Evolutionary conservation across 2,329 filamentous ascomycete species (phyloP), one percentile per base, ranked within the genome.

Genomic region (Alternaria sp.): DNA sequence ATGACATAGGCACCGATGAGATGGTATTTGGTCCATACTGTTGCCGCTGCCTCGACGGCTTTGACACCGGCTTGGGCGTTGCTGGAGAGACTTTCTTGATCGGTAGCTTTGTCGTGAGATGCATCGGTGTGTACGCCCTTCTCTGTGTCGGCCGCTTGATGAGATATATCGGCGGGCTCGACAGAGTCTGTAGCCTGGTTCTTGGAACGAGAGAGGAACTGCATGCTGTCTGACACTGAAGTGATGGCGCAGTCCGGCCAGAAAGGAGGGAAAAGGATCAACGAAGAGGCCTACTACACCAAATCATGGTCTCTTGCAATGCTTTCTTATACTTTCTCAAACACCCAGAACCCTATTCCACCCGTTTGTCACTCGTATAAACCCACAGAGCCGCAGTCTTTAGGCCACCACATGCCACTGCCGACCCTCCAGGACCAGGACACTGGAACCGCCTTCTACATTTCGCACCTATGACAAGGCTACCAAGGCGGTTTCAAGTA

Each of bases 21-120:
- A 36, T 77, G 71, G 60, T 71, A 74, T 55, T 74, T 79, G 9
- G 73, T 73, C 80, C 80, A 82, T 7, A 78, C 75, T 12, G 76
- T 67, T 1, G 79, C 79, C 32, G 77, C 73, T 26, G 80, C 80
- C 61, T 82, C 73, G 7, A 75, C 75, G 30, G 72, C 69, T 58
- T 77, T 75, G 13, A 81, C 76, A 68, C 80, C 79, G 28, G 75
- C 62, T 45, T 80, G 74, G 17, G 71, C 75, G 15, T 76, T 68
- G 57, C 62, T 59, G 21, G 59, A 65, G 28, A 70, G 36, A 10
- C 36, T 63, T 30, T 58, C 68, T n/a, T 60, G 57, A 45, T 67
- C 67, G n/a, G 26, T 43, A 4, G 17, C 57, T 12, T 65, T 63
- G 45, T 50, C 11, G 25, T 50, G 47, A 28, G 47, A 17, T 6